Evolutionary conservation across 768 basidiomycete genomes (phyloP).

Genomic region (Agrocybe praecox): DNA sequence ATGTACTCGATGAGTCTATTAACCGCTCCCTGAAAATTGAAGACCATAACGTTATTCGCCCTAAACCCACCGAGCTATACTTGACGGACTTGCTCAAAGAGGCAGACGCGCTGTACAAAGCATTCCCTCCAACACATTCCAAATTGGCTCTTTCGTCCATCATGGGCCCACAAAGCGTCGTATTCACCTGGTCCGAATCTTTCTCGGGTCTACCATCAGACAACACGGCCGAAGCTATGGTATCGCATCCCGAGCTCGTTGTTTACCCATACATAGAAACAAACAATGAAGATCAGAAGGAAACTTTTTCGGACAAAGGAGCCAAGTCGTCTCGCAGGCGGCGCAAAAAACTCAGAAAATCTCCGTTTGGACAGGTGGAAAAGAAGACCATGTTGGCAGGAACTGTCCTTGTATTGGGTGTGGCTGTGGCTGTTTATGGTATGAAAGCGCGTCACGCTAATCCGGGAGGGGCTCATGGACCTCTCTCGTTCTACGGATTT

Average conservation of each 20-base stretch:
- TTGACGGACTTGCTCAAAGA: slow-evolving; percentile 54
- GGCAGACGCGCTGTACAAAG: slow-evolving; percentile 60
- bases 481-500: slow-evolving; percentile 15
- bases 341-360: slow-evolving; percentile 22
- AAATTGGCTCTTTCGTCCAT: slow-evolving; percentile 54
- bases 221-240: slow-evolving; percentile 63
- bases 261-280: slow-evolving; percentile 54
- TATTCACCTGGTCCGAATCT: slow-evolving; percentile 72
- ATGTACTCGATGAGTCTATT: background rate
- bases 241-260: slow-evolving; percentile 53
- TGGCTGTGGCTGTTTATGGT: slow-evolving; percentile 67
- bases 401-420: slow-evolving; percentile 68
- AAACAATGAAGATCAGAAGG: slow-evolving; percentile 26
- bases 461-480: slow-evolving; percentile 11
- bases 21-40: background rate
- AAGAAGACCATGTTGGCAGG: slow-evolving; percentile 57
- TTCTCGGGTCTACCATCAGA: slow-evolving; percentile 46
- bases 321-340: slow-evolving; percentile 17
- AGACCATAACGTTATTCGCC: background rate
- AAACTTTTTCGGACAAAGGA: slow-evolving; percentile 14
- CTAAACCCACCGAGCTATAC: slow-evolving; percentile 29
- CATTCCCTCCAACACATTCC: slow-evolving; percentile 63
- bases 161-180: slow-evolving; percentile 78
- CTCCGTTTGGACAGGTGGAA: slow-evolving; percentile 29
- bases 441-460: slow-evolving; percentile 29